Conservation (phyloP, 495 filamentous ascomycete species). For the Aspergillus heteromorphus region DNA sequence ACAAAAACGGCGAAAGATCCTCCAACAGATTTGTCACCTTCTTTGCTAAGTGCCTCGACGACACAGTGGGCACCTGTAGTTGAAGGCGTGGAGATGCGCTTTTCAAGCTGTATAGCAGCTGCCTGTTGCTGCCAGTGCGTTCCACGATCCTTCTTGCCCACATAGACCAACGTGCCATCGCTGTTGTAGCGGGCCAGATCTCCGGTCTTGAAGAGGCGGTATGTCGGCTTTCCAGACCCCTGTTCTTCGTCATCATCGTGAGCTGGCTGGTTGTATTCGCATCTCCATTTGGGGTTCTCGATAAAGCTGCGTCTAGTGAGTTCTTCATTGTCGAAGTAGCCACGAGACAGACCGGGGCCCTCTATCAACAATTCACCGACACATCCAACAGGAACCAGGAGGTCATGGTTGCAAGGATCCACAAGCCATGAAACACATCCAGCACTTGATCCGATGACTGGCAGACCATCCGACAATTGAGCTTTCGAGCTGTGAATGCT, state of each 20-base stretch:
- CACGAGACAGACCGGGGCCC: slow-evolving; percentile 47
- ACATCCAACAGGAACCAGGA: slow-evolving; percentile 51
- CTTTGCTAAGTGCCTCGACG: slow-evolving; percentile 20
- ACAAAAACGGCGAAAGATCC: slow-evolving; percentile 29
- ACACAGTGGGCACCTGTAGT: slow-evolving; percentile 14
- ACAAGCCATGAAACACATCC: slow-evolving; percentile 49
- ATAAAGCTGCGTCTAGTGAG: slow-evolving; percentile 43
- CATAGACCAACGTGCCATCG: slow-evolving; percentile 41
- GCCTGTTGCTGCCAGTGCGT: slow-evolving; percentile 43
- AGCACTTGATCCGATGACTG: slow-evolving; percentile 21
- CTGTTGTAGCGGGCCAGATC: slow-evolving; percentile 50
- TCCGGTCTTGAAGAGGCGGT: slow-evolving; percentile 41
- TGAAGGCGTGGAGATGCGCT: slow-evolving; percentile 15
- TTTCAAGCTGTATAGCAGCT: slow-evolving; percentile 45
- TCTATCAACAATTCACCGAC: slow-evolving; percentile 61
- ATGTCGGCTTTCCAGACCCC: not conserved
- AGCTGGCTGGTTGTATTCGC: not conserved
- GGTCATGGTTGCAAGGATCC: slow-evolving; percentile 45
- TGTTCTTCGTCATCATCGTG: not conserved
- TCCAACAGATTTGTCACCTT: slow-evolving; percentile 1
- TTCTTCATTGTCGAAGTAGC: slow-evolving; percentile 43
- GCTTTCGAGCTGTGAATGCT: slow-evolving; percentile 17
- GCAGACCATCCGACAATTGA: slow-evolving; percentile 1
- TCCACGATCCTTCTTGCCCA: slow-evolving; percentile 43
- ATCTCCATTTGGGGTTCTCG: slow-evolving; percentile 41